Evolutionary conservation across 2,329 filamentous ascomycete species (phyloP), one percentile per base, ranked within the genome.

Genomic region (Aschersonia sp.): DNA sequence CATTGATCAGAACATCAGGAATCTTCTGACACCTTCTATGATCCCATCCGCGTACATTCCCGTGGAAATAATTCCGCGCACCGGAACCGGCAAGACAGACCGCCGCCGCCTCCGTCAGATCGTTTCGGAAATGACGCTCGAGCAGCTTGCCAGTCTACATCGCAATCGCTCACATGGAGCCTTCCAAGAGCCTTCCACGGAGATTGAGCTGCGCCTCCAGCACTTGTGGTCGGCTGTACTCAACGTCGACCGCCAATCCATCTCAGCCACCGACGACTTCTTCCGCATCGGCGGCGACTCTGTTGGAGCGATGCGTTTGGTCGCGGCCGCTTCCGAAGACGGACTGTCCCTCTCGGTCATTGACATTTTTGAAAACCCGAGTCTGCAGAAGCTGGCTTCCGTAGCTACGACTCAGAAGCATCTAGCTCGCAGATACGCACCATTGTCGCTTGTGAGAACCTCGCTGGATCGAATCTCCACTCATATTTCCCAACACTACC

Each of bases 191-290:
- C 40, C 40, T n/a, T 7, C 10, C 9, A 42, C 40, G n/a, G 11
- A 12, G 2, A 22, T 42, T n/a, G 42, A 47, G 31, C 31, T 3
- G 11, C 9, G 14, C 2, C 39, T 47, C 5, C 41, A 43, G 11
- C 2, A 31, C 2, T 2, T 52, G 1, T 52, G 48, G 64, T 43
- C 49, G n/a, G 58, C 61, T 4, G 62, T 72, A 2, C 57, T 75
- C 22, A 56, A 53, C 2, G 56, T 71, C 1, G 49, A 56, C 0
- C 12, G 6, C 22, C 49, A 11, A 5, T 11, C 22, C 1, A 48
- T 52, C n/a, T 33, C 41, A 2, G 8, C 29, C 0, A 37, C 43
- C 2, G 56, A 57, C 37, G 55, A 50, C 46, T 63, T 63, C 49
- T 55, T 63, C 43, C 48, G 48, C 4, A 46, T 62, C 7, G 60